phyloP scores from a whole-genome alignment of 805 yeast genomes.

The Starmerella stigmatis region DNA sequence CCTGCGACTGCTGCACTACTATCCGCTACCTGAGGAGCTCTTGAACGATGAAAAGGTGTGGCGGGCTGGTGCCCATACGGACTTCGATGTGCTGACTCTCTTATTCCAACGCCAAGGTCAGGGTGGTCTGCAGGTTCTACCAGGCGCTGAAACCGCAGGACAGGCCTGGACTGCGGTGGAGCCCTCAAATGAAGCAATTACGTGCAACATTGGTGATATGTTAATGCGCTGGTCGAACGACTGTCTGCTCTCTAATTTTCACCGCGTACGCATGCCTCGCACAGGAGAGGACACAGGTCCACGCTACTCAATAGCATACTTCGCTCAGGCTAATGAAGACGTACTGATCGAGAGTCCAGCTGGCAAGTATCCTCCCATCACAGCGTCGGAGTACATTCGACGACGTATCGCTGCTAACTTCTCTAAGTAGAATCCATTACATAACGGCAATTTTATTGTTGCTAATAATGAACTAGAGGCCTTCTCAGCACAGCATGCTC shows the following conservation, averaged over 20 bases:
- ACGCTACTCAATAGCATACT: constrained; percentile 17
- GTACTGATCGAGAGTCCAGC: constrained; percentile 13
- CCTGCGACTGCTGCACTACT: constrained; percentile 18
- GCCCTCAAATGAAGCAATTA: constrained; percentile 13
- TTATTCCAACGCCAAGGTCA: constrained; percentile 18
- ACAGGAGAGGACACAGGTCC: constrained; percentile 10
- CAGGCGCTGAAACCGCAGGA: constrained; percentile 11
- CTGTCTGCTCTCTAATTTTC: constrained; percentile 15
- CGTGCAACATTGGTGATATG: constrained; percentile 22
- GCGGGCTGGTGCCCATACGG: constrained; percentile 22
- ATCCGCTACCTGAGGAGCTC: constrained; percentile 6
- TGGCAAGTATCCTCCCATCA: constrained; percentile 11
- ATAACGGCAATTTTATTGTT: too few relatives aligned
- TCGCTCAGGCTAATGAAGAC: constrained; percentile 18
- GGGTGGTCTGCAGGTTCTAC: constrained; percentile 20
- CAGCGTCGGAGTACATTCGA: constrained; percentile 12
- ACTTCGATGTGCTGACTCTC: constrained; percentile 15
- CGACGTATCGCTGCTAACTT: constrained; percentile 17
- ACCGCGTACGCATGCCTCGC: constrained; percentile 17
- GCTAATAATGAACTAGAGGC: too few relatives aligned
- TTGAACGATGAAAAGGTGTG: constrained; percentile 11
- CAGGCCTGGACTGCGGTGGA: constrained; percentile 17
- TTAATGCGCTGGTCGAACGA: constrained; percentile 20
- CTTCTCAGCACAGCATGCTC: too few relatives aligned
- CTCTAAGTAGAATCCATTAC: too few relatives aligned